Base-by-base conservation (phyloP, 371 early-diverging fungal species). In the Apophysomyces sp. region DNA sequence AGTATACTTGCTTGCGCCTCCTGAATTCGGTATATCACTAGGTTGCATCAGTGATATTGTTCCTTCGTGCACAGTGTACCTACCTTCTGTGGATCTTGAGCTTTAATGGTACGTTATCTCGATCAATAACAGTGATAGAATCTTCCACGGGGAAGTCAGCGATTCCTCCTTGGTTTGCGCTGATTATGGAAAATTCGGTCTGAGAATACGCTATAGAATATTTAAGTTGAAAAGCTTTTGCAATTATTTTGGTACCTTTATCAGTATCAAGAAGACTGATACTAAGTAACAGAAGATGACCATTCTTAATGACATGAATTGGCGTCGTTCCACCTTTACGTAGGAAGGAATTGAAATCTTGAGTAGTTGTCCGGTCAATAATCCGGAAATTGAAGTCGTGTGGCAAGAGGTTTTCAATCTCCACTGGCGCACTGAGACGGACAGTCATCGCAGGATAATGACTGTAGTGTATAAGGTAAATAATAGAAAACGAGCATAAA, bases 321-420 rank as follows among this genome's bases (percentile, higher is more conserved):
- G 95, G 88, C 13, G 89, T 88, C 0, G 87, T 65, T 0, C 83
- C 89, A 12, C 95, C 96, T 53, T 89, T 86, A 4, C 84, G 69
- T 57, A 96, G 68, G 37, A 74, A 78, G 9, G 89, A 89, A 16
- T 78, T 80, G 30, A 84, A 72, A 55, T 92, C 90, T 63, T 85
- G 81, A 4, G 82, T 77, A 3, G 78, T 70, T 1, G 84, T 84
- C 65, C 90, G 89, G 74, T 95, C 96, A 39, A 90, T 79, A 21
- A 96, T 80, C 37, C 74, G 71, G 67, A 92, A 94, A 34, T 87
- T 86, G 67, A 95, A 77, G 62, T 93, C 88, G 71, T 90, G 95
- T 0, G 99, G 99, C 40, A 99, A 74, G 37, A 97, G 73, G 66
- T 99, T 99, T 77, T 99, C 98, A 30, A 99, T 84, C 72, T 94